Conservation (phyloP, 371 early-diverging fungal species). For the Batkoa obscura region DNA sequence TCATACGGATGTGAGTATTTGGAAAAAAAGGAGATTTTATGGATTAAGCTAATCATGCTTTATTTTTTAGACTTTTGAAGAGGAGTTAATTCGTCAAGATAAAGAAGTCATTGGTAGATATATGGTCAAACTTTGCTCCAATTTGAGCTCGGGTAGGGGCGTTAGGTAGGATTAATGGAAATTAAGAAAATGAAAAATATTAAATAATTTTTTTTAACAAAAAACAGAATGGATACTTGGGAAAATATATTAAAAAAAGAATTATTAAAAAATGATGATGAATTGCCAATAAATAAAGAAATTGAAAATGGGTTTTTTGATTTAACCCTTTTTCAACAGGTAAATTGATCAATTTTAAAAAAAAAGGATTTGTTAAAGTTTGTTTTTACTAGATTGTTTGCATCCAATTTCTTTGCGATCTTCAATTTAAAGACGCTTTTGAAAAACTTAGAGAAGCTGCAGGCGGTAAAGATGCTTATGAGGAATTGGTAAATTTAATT, state of each 20-base stretch:
- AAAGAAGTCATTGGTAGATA: not conserved
- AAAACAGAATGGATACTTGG: not conserved
- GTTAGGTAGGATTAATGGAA: no score
- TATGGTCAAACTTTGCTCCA: not conserved
- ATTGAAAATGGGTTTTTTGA: not conserved
- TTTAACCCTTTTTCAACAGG: constrained; percentile 1
- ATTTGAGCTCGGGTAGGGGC: no score
- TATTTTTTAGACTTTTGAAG: not conserved
- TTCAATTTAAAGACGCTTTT: not conserved
- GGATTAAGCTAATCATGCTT: not conserved
- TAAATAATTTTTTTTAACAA: not conserved
- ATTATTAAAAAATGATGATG: not conserved
- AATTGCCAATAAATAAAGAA: not conserved
- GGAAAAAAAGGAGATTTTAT: no score
- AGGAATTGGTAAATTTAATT: not conserved
- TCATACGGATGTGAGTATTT: constrained; percentile 4
- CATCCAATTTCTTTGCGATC: not conserved
- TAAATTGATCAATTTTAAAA: not conserved
- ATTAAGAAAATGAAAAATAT: not conserved
- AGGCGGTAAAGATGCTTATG: not conserved
- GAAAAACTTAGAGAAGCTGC: not conserved
- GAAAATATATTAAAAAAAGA: not conserved
- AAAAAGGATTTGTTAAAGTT: no score
- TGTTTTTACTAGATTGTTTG: not conserved
- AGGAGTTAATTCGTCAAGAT: not conserved